Evolutionary conservation across 129 eudicot species (phyloP).

Genomic region (Gnaphalium uliginosum): DNA sequence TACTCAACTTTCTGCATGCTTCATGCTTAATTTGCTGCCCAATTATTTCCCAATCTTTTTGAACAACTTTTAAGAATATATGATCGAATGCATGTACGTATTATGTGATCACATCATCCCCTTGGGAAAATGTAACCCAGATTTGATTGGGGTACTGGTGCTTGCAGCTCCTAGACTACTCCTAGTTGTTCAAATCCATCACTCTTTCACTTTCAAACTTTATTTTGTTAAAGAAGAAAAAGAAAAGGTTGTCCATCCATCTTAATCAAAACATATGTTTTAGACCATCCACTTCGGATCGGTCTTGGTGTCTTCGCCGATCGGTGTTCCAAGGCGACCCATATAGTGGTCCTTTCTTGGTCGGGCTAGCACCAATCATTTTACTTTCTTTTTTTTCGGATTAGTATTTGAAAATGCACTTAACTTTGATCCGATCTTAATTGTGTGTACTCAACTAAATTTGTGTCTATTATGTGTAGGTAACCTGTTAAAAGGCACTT

Average conservation of each 20-base stretch:
- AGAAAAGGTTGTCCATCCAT: neutral
- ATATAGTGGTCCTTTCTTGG: too few species aligned
- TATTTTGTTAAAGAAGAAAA: neutral
- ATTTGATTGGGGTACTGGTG: neutral
- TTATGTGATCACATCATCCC: conserved; percentile 26
- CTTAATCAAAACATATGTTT: conserved; percentile 10
- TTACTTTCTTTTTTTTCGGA: too few species aligned
- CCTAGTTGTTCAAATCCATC: conserved; percentile 11
- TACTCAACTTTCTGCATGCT: conserved; percentile 21
- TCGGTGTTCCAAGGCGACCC: too few species aligned
- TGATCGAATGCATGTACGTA: conserved; percentile 16
- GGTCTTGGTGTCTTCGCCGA: too few species aligned
- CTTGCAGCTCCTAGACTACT: conserved; percentile 2
- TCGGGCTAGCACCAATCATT: too few species aligned
- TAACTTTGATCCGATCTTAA: too few species aligned
- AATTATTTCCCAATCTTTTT: conserved; percentile 19
- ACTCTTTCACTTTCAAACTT: conserved; percentile 7
- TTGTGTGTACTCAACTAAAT: too few species aligned
- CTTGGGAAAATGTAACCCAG: conserved; percentile 4
- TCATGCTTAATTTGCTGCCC: neutral
- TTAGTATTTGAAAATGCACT: too few species aligned
- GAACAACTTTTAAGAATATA: conserved; percentile 12
- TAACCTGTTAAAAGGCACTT: too few species aligned
- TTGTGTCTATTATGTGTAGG: too few species aligned
- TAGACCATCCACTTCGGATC: too few species aligned